Evolutionary conservation across 179 eudicot species (phyloP).

Genomic region (Patellifolia procumbens): DNA sequence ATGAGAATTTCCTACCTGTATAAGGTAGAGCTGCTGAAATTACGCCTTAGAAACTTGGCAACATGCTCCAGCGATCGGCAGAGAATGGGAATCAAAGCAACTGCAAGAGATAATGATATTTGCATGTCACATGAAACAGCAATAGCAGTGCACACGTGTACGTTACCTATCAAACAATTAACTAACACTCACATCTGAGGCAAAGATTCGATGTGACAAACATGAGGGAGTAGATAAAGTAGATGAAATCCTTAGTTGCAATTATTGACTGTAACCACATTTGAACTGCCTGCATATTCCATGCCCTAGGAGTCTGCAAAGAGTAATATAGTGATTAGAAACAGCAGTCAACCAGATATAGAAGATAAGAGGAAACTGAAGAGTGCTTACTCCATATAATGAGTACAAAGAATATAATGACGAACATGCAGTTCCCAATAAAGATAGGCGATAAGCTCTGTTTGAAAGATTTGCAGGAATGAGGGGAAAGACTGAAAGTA

Average conservation of each 20-base stretch:
- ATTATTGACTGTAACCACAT: slow-evolving; percentile 82
- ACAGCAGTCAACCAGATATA: background rate
- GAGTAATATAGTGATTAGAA: slow-evolving; percentile 13
- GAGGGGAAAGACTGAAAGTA: slow-evolving; percentile 75
- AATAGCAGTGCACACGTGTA: background rate
- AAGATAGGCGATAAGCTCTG: slow-evolving; percentile 80
- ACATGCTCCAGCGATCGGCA: slow-evolving; percentile 85
- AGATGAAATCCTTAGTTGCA: slow-evolving; percentile 79
- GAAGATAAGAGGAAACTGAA: background rate
- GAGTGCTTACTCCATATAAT: slow-evolving; percentile 75
- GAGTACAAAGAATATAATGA: slow-evolving; percentile 84
- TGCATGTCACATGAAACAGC: slow-evolving; percentile 14
- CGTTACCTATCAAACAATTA: background rate
- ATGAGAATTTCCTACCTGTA: slow-evolving; percentile 55
- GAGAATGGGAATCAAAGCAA: slow-evolving; percentile 80
- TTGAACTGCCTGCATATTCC: slow-evolving; percentile 88
- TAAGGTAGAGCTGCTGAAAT: slow-evolving; percentile 72
- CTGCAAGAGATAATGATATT: slow-evolving; percentile 43
- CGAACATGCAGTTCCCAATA: slow-evolving; percentile 83
- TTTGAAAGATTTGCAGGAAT: slow-evolving; percentile 68
- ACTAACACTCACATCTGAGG: slow-evolving; percentile 70
- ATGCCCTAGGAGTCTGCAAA: slow-evolving; percentile 83
- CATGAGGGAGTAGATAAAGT: slow-evolving; percentile 73
- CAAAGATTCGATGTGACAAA: slow-evolving; percentile 71
- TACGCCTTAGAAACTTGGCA: slow-evolving; percentile 87